A percentile compares a stretch with the other conserved stretches of the same genome.
phyloP scores from a whole-genome alignment of 495 filamentous ascomycete genomes.

The Hypoxylon fuscum region DNA sequence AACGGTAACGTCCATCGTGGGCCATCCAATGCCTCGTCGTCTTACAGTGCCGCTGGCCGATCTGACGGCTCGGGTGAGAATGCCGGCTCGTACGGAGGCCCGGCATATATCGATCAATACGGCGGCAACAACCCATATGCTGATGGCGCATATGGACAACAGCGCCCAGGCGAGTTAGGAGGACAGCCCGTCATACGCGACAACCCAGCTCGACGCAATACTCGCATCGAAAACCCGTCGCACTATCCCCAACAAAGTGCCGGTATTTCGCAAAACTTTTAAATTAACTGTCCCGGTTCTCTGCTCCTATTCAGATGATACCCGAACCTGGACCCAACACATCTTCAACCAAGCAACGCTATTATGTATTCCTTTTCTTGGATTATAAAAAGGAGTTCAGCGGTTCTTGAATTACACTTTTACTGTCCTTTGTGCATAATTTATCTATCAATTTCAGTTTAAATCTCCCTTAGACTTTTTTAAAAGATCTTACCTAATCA shows the following conservation, averaged over 20 bases:
- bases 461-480: slow-evolving; percentile 19
- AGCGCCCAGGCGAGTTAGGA: slow-evolving; percentile 45
- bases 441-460: slow-evolving; percentile 13
- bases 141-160: slow-evolving; percentile 47
- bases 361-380: slow-evolving; percentile 26
- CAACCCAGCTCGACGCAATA: slow-evolving; percentile 88
- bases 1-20: slow-evolving; percentile 79
- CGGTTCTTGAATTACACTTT: slow-evolving; percentile 30
- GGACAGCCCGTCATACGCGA: slow-evolving; percentile 90
- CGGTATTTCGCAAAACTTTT: slow-evolving; percentile 99
- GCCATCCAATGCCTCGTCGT: slow-evolving; percentile 94
- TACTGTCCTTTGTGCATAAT: slow-evolving; percentile 39
- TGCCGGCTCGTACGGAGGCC: slow-evolving; percentile 55
- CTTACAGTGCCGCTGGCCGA: slow-evolving; percentile 82
- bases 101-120: slow-evolving; percentile 65
- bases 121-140: slow-evolving; percentile 58
- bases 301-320: slow-evolving; percentile 36
- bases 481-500: slow-evolving; percentile 13
- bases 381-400: slow-evolving; percentile 33
- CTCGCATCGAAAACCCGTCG: slow-evolving; percentile 87
- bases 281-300: slow-evolving; percentile 31
- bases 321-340: slow-evolving; percentile 34
- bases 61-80: slow-evolving; percentile 87
- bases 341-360: slow-evolving; percentile 22
- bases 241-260: slow-evolving; percentile 91